phyloP scores from a whole-genome alignment of 1,284 basidiomycete genomes.

The Taiwanofungus camphoratus region DNA sequence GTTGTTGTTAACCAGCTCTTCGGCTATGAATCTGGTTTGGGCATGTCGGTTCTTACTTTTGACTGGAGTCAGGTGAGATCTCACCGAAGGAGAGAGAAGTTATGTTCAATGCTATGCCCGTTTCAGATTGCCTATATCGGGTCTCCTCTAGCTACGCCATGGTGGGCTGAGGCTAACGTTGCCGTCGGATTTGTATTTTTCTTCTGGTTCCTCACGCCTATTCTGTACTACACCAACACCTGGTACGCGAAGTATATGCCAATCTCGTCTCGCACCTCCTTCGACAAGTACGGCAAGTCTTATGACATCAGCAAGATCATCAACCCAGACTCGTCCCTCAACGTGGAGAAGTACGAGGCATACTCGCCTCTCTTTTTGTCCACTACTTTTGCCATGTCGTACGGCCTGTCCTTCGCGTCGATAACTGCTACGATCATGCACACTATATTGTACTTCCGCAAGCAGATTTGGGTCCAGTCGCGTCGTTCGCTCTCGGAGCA shows the following conservation, averaged over 20 bases:
- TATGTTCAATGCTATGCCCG: not conserved
- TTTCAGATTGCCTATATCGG: slow-evolving; percentile 25
- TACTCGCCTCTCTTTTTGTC: slow-evolving; percentile 62
- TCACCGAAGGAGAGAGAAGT: too few relatives aligned
- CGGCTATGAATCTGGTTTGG: slow-evolving; percentile 69
- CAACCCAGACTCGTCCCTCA: slow-evolving; percentile 36
- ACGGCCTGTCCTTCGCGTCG: slow-evolving; percentile 53
- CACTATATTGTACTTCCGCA: slow-evolving; percentile 53
- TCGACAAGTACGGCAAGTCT: slow-evolving; percentile 36
- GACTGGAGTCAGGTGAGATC: slow-evolving; percentile 36
- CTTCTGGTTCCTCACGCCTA: slow-evolving; percentile 62
- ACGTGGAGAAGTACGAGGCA: slow-evolving; percentile 42
- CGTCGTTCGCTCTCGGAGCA: slow-evolving; percentile 45
- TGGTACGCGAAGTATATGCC: slow-evolving; percentile 38
- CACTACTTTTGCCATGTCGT: slow-evolving; percentile 48
- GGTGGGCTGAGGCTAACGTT: slow-evolving; percentile 29
- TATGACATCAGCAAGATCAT: slow-evolving; percentile 54
- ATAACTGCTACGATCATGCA: slow-evolving; percentile 54
- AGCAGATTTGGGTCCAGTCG: slow-evolving; percentile 44
- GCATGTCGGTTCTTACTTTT: slow-evolving; percentile 55
- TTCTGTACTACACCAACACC: slow-evolving; percentile 36
- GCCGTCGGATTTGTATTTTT: slow-evolving; percentile 27
- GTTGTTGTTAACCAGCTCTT: slow-evolving; percentile 79
- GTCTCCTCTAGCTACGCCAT: slow-evolving; percentile 27
- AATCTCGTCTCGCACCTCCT: slow-evolving; percentile 28